Evolutionary conservation across 2,329 filamentous ascomycete genomes (phyloP).

Genomic region (Cladosporium austrohemisphaericum): DNA sequence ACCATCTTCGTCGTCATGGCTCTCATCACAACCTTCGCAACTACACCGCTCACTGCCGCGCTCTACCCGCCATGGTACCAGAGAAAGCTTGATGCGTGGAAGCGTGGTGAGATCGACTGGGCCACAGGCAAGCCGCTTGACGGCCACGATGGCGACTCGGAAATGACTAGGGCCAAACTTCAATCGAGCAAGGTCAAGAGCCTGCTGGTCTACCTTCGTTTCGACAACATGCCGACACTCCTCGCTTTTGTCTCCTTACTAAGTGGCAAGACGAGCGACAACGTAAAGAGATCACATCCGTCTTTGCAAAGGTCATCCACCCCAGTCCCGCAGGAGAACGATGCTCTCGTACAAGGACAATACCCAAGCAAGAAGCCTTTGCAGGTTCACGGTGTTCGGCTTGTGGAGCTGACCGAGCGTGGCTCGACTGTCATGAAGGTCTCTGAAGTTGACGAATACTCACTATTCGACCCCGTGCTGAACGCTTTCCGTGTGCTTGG

Average conservation of each 20-base stretch:
- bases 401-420: slow-evolving; percentile 85
- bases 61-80: slow-evolving; percentile 78
- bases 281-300: slow-evolving; percentile 38
- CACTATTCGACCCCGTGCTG: slow-evolving; percentile 70
- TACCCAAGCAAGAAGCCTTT: slow-evolving; percentile 46
- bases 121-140: slow-evolving; percentile 56
- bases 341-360: background rate
- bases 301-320: slow-evolving; percentile 21
- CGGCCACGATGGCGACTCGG: slow-evolving; percentile 30
- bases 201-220: slow-evolving; percentile 74
- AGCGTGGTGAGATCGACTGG: slow-evolving; percentile 88
- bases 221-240: slow-evolving; percentile 78
- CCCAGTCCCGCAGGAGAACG: slow-evolving; percentile 13
- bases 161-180: slow-evolving; percentile 47
- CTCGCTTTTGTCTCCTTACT: slow-evolving; percentile 80
- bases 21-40: slow-evolving; percentile 77
- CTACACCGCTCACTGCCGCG: slow-evolving; percentile 68
- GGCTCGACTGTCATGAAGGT: slow-evolving; percentile 95
- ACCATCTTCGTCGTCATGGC: slow-evolving; percentile 97
- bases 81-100: slow-evolving; percentile 69
- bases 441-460: slow-evolving; percentile 70
- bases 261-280: slow-evolving; percentile 50
- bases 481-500: slow-evolving; percentile 90
- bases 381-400: slow-evolving; percentile 76
- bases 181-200: slow-evolving; percentile 54